Conservation (phyloP, 495 filamentous ascomycete species). For the Lasiosphaeria ovina region DNA sequence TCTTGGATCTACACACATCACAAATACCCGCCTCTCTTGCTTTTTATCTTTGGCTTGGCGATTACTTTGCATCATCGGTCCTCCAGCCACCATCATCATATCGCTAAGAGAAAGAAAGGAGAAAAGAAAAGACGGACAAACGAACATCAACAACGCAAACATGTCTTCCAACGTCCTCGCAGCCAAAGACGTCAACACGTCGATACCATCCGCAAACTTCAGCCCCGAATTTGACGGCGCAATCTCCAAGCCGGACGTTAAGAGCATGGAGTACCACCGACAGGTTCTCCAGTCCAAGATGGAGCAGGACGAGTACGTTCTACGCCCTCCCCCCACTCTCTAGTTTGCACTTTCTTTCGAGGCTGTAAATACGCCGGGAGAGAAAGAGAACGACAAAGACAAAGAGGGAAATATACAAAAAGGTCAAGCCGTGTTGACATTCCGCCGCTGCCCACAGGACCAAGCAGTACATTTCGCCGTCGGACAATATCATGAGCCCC, state of each 20-base stretch:
- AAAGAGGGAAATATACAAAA: neutral
- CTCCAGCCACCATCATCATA: slow-evolving; percentile 3
- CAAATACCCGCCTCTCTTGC: neutral
- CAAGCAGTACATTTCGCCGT: slow-evolving; percentile 81
- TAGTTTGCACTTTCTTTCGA: neutral
- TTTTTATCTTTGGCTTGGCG: neutral
- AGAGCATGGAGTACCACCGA: slow-evolving; percentile 77
- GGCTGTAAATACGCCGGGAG: too few species aligned
- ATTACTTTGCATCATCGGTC: slow-evolving; percentile 8
- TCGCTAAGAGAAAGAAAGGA: slow-evolving; percentile 3
- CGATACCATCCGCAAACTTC: slow-evolving; percentile 26
- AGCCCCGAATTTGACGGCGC: slow-evolving; percentile 25
- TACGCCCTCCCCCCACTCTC: neutral
- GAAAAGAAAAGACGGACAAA: neutral
- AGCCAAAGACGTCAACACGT: slow-evolving; percentile 57
- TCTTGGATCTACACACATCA: slow-evolving; percentile 1
- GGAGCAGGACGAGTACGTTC: slow-evolving; percentile 63
- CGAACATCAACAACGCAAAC: slow-evolving; percentile 6
- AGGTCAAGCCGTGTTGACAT: neutral
- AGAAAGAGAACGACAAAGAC: neutral
- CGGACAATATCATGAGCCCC: slow-evolving; percentile 88
- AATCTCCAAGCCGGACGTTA: slow-evolving; percentile 43
- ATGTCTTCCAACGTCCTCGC: slow-evolving; percentile 50
- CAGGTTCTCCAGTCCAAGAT: slow-evolving; percentile 72
- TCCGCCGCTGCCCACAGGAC: slow-evolving; percentile 28